These are phyloP conservation scores for Xylariaceae sp. DNA, from an alignment of 2,329 filamentous ascomycete genomes.

Conservation along the genomic window DNA sequence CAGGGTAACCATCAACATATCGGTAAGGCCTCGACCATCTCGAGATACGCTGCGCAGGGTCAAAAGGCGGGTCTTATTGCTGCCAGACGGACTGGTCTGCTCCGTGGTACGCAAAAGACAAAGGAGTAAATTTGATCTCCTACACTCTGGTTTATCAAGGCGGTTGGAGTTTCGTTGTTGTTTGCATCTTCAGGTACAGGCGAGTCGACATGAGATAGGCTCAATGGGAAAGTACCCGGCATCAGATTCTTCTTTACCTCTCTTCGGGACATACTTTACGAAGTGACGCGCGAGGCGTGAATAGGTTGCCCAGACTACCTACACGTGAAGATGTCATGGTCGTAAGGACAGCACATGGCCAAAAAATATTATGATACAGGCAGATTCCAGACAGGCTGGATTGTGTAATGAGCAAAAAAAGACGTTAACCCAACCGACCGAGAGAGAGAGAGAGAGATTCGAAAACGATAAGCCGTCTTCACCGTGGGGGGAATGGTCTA, in stretches of 20 bases:
- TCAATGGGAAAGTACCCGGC: conserved; percentile 35
- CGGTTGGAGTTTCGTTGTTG: conserved; percentile 59
- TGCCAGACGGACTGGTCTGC: conserved; percentile 97
- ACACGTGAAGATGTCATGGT: conserved; percentile 13
- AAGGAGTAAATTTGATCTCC: conserved; percentile 70
- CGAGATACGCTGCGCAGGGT: conserved; percentile 93
- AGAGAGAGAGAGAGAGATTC: background rate
- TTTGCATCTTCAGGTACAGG: conserved; percentile 52
- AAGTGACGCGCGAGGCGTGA: conserved; percentile 18
- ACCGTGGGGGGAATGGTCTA: too few species aligned
- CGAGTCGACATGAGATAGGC: conserved; percentile 34
- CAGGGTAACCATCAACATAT: conserved; percentile 99
- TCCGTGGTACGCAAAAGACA: conserved; percentile 99
- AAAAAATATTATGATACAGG: conserved; percentile 11
- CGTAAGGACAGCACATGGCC: conserved; percentile 11
- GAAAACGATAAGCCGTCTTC: too few species aligned
- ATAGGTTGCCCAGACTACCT: conserved; percentile 12
- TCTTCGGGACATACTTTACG: conserved; percentile 10
- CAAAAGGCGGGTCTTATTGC: conserved; percentile 99
- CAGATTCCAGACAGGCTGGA: conserved; percentile 13
- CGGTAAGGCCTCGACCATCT: conserved; percentile 99
- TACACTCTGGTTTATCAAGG: conserved; percentile 44
- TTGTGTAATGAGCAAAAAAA: conserved; percentile 15
- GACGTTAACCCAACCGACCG: conserved; percentile 9
- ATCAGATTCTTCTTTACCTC: conserved; percentile 25